A percentile compares a stretch with the other conserved stretches of the same genome.
Evolutionary conservation across 2,329 filamentous ascomycete genomes (phyloP).

Genomic region (Clonostachys solani): DNA sequence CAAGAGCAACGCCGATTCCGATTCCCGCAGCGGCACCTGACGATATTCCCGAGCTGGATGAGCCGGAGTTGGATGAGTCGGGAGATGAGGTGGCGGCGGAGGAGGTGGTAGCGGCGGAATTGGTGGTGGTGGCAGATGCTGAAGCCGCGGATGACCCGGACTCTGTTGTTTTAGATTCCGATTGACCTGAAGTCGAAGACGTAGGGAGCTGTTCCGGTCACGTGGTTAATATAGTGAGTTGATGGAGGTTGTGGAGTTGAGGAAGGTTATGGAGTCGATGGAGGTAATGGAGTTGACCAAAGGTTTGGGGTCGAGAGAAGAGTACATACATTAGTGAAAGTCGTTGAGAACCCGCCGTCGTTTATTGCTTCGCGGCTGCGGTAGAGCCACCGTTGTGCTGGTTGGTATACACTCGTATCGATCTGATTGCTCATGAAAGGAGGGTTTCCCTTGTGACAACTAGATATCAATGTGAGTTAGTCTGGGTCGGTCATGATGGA

Average conservation of each 20-base stretch:
- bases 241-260: too few relatives aligned
- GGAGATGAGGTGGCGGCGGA: neutral
- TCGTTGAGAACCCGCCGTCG: conserved; percentile 23
- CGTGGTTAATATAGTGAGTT: too few relatives aligned
- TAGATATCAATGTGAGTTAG: too few relatives aligned
- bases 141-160: too few relatives aligned
- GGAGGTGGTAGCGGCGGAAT: neutral
- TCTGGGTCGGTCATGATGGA: too few relatives aligned
- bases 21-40: conserved; percentile 21
- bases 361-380: conserved; percentile 19
- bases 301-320: too few relatives aligned
- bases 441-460: conserved; percentile 16
- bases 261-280: too few relatives aligned
- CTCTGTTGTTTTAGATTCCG: too few relatives aligned
- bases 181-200: too few relatives aligned
- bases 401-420: conserved; percentile 12
- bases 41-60: conserved; percentile 12
- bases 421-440: conserved; percentile 21
- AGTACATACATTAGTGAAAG: conserved; percentile 17
- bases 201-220: too few relatives aligned
- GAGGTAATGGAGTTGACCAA: neutral
- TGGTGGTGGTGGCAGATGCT: neutral
- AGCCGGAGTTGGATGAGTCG: neutral
- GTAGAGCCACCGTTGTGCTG: conserved; percentile 26
- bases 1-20: conserved; percentile 18